These are phyloP conservation scores for Haematococcus lacustris DNA, from an alignment of 139 green algal genomes.

Conservation along the genomic window DNA sequence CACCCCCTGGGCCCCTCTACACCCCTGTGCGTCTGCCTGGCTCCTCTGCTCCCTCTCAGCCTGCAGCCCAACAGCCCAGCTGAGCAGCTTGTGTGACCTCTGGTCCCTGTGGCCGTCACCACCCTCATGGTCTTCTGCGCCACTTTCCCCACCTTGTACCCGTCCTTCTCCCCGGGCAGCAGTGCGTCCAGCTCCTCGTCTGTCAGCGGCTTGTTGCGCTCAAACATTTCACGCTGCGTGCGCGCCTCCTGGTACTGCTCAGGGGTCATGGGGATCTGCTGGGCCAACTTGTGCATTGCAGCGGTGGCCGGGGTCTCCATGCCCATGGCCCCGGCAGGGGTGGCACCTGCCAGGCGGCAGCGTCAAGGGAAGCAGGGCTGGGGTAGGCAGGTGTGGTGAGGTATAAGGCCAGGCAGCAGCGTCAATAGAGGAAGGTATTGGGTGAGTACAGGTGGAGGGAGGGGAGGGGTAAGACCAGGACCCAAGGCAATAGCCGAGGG, in stretches of 20 bases:
- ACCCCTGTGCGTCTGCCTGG: too few species aligned
- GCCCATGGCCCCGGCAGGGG: constrained; percentile 49
- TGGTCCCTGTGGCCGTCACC: too few species aligned
- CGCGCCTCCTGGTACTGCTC: constrained; percentile 29
- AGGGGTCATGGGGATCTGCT: constrained; percentile 42
- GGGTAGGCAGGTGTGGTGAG: background rate
- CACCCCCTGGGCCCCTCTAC: too few species aligned
- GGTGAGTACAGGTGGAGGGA: background rate
- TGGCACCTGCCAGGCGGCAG: constrained; percentile 39
- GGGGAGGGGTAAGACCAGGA: too few species aligned
- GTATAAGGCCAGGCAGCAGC: background rate
- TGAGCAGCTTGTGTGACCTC: too few species aligned
- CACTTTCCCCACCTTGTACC: constrained; percentile 73
- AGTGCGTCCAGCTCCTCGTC: constrained; percentile 96
- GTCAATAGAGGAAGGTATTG: background rate
- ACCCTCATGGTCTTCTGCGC: too few species aligned
- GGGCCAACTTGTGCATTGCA: constrained; percentile 1
- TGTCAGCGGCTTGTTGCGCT: constrained; percentile 82
- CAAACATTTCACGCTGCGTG: constrained; percentile 79
- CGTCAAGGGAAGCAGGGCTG: background rate
- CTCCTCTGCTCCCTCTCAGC: too few species aligned
- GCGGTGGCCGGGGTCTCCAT: constrained; percentile 55
- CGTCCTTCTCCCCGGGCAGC: constrained; percentile 77
- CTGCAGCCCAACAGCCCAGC: too few species aligned
- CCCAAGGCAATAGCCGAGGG: background rate